A percentile compares a stretch with the other conserved stretches of the same genome.
Conservation (phyloP, 768 basidiomycete species). For the Russula dissimulans region DNA sequence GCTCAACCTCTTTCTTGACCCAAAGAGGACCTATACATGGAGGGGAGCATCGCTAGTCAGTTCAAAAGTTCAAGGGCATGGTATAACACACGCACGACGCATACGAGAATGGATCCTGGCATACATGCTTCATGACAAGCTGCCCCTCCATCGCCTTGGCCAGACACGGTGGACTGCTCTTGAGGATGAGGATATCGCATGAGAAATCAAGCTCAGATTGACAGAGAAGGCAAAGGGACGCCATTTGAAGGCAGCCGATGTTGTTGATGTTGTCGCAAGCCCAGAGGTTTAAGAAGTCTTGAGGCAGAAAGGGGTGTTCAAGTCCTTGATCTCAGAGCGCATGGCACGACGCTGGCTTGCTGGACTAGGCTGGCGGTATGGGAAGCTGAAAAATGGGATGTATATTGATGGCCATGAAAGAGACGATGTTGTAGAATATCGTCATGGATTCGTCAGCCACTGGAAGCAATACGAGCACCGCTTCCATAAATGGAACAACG, state of each 20-base stretch:
- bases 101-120: too few species aligned
- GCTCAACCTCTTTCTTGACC: not conserved
- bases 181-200: not conserved
- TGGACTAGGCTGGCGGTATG: too few species aligned
- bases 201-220: not conserved
- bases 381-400: too few species aligned
- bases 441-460: too few species aligned
- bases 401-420: too few species aligned
- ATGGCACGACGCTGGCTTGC: too few species aligned
- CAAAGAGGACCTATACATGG: not conserved
- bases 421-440: too few species aligned
- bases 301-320: conserved; percentile 27
- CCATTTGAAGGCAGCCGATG: not conserved
- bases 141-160: too few species aligned
- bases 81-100: not conserved
- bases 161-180: not conserved
- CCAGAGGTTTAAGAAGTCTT: conserved; percentile 26
- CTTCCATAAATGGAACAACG: too few species aligned
- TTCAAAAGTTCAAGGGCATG: not conserved
- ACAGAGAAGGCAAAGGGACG: not conserved
- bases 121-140: too few species aligned
- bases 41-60: not conserved
- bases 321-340: conserved; percentile 13
- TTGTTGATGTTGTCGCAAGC: not conserved
- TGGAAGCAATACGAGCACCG: too few species aligned